These are phyloP conservation scores for Pythium brachiatum DNA, from an alignment of 352 stramenopile species.

Conservation along the genomic window DNA sequence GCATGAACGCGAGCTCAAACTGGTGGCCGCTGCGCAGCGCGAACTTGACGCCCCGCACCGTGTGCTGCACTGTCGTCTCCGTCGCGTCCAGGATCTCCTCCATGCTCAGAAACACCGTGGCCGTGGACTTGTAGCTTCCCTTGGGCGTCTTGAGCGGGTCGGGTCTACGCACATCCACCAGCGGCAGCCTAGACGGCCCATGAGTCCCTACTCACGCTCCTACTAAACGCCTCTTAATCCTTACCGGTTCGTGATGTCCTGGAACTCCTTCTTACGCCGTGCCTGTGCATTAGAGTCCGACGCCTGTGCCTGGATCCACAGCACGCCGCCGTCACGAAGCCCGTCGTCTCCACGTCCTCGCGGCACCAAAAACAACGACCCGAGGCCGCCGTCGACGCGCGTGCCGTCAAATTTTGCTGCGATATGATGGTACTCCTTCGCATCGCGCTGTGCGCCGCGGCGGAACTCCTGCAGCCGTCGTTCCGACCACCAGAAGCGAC, in stretches of 20 bases:
- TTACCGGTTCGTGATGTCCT: constrained; percentile 52
- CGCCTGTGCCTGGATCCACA: constrained; percentile 51
- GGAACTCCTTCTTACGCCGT: constrained; percentile 49
- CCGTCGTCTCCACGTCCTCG: background rate
- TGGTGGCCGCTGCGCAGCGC: constrained; percentile 28
- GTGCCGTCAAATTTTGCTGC: constrained; percentile 50
- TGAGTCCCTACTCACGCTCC: background rate
- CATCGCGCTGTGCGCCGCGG: constrained; percentile 25
- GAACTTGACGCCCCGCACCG: constrained; percentile 38
- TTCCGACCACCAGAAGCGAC: constrained; percentile 52
- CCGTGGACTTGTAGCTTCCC: constrained; percentile 26
- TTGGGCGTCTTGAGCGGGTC: constrained; percentile 25
- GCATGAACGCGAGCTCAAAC: constrained; percentile 69
- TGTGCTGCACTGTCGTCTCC: constrained; percentile 43
- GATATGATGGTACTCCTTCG: constrained; percentile 48
- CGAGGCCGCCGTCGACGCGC: constrained; percentile 49
- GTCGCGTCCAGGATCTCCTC: constrained; percentile 28
- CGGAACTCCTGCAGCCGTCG: constrained; percentile 34
- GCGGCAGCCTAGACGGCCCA: constrained; percentile 4
- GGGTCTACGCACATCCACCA: constrained; percentile 11
- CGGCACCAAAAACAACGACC: constrained; percentile 30
- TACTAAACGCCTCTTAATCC: too few species aligned
- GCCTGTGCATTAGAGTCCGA: constrained; percentile 57
- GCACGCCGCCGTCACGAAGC: constrained; percentile 31
- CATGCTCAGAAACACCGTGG: constrained; percentile 35